phyloP scores from a whole-genome alignment of 2,329 filamentous ascomycete genomes.

The Monosporascus sp. region DNA sequence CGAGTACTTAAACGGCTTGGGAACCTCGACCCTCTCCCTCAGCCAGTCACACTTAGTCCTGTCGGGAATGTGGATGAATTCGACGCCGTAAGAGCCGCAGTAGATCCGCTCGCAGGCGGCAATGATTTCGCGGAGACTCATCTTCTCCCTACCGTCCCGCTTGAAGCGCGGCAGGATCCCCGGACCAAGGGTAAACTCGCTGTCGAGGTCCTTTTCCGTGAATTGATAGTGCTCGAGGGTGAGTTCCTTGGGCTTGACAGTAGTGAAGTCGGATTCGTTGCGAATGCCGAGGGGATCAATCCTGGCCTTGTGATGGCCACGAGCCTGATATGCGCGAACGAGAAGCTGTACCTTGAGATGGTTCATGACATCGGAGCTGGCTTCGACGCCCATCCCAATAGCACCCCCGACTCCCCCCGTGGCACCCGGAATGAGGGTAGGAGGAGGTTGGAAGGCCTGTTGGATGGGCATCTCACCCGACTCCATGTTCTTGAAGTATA shows the following conservation, averaged over 20 bases:
- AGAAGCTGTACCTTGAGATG: slow-evolving; percentile 97
- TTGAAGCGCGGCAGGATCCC: slow-evolving; percentile 94
- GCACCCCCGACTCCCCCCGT: slow-evolving; percentile 73
- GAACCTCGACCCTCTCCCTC: slow-evolving; percentile 88
- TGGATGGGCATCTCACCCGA: slow-evolving; percentile 95
- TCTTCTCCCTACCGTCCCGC: slow-evolving; percentile 82
- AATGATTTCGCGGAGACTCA: slow-evolving; percentile 94
- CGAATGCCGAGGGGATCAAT: slow-evolving; percentile 95
- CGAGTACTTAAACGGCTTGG: slow-evolving; percentile 92
- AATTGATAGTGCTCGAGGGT: slow-evolving; percentile 93
- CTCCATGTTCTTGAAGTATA: slow-evolving; percentile 99
- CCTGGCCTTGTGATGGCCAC: slow-evolving; percentile 96
- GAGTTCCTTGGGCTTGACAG: slow-evolving; percentile 85
- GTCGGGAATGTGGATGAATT: slow-evolving; percentile 99
- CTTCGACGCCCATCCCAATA: slow-evolving; percentile 56
- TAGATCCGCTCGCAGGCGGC: slow-evolving; percentile 91
- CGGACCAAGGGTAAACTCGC: slow-evolving; percentile 85
- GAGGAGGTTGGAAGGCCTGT: slow-evolving; percentile 92
- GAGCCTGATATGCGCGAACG: slow-evolving; percentile 94
- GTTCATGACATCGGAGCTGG: slow-evolving; percentile 82
- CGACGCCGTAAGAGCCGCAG: slow-evolving; percentile 93
- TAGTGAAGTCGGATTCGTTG: slow-evolving; percentile 77
- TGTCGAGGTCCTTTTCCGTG: slow-evolving; percentile 86
- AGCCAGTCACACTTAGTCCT: slow-evolving; percentile 98
- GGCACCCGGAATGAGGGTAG: slow-evolving; percentile 79